Percentiles rank a stretch among this genome's conserved stretches.
Conservation (phyloP, 805 yeast species). For the Isabelozyma pseudorhagii region DNA sequence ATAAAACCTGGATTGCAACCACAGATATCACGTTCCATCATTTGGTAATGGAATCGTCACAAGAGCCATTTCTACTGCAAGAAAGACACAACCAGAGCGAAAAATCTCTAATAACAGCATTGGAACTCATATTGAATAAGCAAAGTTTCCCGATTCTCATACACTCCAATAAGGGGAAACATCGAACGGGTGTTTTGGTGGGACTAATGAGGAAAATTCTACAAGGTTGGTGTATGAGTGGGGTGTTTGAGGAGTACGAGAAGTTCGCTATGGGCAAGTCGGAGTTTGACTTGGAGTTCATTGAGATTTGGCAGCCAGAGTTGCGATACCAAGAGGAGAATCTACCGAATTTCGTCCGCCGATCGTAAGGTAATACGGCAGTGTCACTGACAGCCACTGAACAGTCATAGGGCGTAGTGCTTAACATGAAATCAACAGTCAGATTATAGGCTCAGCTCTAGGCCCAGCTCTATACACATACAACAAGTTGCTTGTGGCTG, state of each 20-base stretch:
- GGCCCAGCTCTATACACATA: too few relatives aligned
- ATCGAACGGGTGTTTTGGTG: slow-evolving; percentile 89
- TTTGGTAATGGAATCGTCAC: slow-evolving; percentile 67
- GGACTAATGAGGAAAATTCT: slow-evolving; percentile 81
- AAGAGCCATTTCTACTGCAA: slow-evolving; percentile 70
- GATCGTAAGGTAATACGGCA: slow-evolving; percentile 6
- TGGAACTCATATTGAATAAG: slow-evolving; percentile 54
- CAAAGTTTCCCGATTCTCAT: slow-evolving; percentile 83
- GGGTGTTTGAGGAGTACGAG: slow-evolving; percentile 90
- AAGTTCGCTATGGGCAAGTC: slow-evolving; percentile 93
- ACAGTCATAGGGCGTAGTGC: too few relatives aligned
- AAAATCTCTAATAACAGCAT: slow-evolving; percentile 51
- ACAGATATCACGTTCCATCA: slow-evolving; percentile 55
- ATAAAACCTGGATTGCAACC: slow-evolving; percentile 61
- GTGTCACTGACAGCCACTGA: too few relatives aligned
- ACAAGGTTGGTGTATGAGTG: slow-evolving; percentile 92
- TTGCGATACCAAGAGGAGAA: slow-evolving; percentile 44
- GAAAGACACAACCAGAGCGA: slow-evolving; percentile 35
- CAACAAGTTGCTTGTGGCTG: too few relatives aligned
- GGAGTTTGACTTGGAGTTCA: slow-evolving; percentile 85
- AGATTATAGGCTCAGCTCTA: too few relatives aligned
- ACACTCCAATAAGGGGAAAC: slow-evolving; percentile 97
- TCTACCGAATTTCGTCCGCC: slow-evolving; percentile 64
- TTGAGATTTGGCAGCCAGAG: slow-evolving; percentile 74
- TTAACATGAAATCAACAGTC: too few relatives aligned